A percentile compares a stretch with the other conserved stretches of the same genome.
Conservation (phyloP, 805 yeast genomes). For the Citeromyces matritensis region DNA sequence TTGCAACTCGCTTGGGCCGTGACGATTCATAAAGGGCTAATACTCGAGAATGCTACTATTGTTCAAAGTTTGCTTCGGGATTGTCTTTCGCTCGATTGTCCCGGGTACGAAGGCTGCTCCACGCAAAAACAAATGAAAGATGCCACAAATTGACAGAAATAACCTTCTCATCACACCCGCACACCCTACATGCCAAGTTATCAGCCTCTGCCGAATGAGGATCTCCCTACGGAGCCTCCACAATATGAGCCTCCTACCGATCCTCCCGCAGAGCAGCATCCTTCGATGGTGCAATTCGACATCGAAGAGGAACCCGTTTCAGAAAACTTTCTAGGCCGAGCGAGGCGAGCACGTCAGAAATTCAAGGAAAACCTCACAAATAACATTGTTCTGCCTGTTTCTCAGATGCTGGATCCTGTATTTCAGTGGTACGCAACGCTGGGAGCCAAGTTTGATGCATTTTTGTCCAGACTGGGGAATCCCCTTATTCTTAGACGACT, state of each 20-base stretch:
- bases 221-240: conserved; percentile 4
- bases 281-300: conserved; percentile 1
- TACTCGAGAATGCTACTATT: too few species aligned
- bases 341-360: conserved; percentile 18
- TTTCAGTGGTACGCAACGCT: conserved; percentile 27
- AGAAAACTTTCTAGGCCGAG: conserved; percentile 14
- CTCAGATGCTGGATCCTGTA: conserved; percentile 32
- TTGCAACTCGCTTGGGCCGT: too few species aligned
- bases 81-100: too few species aligned
- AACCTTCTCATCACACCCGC: too few species aligned
- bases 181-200: too few species aligned
- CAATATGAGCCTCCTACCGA: conserved; percentile 2
- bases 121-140: too few species aligned
- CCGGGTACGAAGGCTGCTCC: too few species aligned
- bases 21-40: too few species aligned
- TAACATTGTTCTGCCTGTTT: conserved; percentile 24
- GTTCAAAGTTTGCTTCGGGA: too few species aligned
- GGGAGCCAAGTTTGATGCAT: conserved; percentile 33
- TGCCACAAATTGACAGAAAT: too few species aligned
- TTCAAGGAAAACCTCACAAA: conserved; percentile 20
- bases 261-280: too few species aligned
- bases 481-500: conserved; percentile 74
- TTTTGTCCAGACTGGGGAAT: conserved; percentile 59
- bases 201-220: not conserved
- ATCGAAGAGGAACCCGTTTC: conserved; percentile 1